Evolutionary conservation across 352 stramenopile genomes (phyloP), one percentile per base, ranked within the genome.

Genomic region (Saprolegnia diclina): DNA sequence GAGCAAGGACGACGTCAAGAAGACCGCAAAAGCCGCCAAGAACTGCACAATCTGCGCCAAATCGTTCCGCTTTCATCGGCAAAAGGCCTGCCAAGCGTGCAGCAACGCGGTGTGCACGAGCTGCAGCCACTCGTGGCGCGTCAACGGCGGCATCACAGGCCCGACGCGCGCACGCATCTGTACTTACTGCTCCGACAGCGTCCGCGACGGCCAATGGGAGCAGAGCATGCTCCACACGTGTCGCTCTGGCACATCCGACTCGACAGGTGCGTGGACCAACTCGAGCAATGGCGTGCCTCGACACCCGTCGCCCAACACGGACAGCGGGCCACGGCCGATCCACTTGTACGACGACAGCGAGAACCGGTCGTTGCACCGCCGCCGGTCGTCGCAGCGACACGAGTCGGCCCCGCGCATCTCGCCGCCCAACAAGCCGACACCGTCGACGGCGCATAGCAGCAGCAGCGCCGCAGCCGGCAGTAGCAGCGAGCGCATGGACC

Each of bases 131-230:
- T 42, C 32, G n/a, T 69, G 63, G 63, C 63, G 46, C 14, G 42
- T 57, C 35, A n/a, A 55, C 13, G 46, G 37, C 35, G 59, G 59
- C 59, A 59, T 59, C 16, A 59, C 52, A 4, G 52, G 32, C 10
- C 32, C 14, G 7, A 61, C 32, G 26, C 61, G 46, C 44, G 19
- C 40, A 38, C 22, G 45, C 24, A 59, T 68, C 26, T 68, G 62
- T 40, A 68, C 26, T 26, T 26, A 61, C 50, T 68, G 62, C 62
- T 68, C 62, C 45, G 46, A 68, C 16, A 53, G 44, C 16, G 45
- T 68, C 11, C 62, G 62, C 4, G 42, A 68, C 13, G 52, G 52
- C 3, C 52, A 35, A 42, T 59, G 52, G 52, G 52, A 59, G 19
- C 11, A 16, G 3, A 42, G 24, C 11, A 40, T 59, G 24, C 24